Percentiles rank a stretch among this genome's conserved stretches.
phyloP scores from a whole-genome alignment of 2,329 filamentous ascomycete genomes.

The Fusarium illudens region DNA sequence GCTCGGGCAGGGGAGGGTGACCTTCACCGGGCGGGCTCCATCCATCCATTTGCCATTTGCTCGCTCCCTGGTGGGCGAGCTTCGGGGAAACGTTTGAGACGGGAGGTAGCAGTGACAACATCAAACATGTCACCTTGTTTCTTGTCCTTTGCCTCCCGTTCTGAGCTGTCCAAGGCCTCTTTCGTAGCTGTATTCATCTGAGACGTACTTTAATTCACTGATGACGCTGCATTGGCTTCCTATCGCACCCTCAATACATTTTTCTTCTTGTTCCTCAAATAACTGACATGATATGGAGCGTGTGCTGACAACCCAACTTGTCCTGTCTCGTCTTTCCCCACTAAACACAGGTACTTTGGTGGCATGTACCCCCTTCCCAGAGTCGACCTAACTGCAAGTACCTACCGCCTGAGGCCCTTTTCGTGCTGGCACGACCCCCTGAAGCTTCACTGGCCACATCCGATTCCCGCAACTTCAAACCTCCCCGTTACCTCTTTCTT shows the following conservation, averaged over 20 bases:
- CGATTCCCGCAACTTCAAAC: conserved; percentile 35
- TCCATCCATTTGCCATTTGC: too few relatives aligned
- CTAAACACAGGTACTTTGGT: conserved; percentile 7
- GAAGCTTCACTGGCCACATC: conserved; percentile 39
- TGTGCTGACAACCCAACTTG: conserved; percentile 29
- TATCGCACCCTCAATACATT: neutral
- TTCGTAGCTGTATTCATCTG: neutral
- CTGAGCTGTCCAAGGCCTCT: neutral
- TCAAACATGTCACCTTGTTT: neutral
- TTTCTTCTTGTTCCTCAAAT: conserved; percentile 1
- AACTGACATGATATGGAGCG: conserved; percentile 31
- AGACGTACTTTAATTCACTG: neutral
- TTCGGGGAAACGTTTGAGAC: neutral
- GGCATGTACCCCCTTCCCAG: neutral
- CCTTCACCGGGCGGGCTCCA: neutral
- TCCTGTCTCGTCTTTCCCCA: conserved; percentile 22
- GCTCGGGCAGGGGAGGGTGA: conserved; percentile 11
- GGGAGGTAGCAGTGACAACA: neutral
- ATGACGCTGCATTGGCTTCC: neutral
- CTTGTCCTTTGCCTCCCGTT: neutral
- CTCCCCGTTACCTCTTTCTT: conserved; percentile 36
- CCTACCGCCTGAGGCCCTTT: conserved; percentile 29
- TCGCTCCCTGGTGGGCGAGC: neutral
- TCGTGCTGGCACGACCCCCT: conserved; percentile 33
- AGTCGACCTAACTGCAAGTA: conserved; percentile 1